phyloP scores from a whole-genome alignment of 352 stramenopile genomes.

The Globisporangium perplexum region DNA sequence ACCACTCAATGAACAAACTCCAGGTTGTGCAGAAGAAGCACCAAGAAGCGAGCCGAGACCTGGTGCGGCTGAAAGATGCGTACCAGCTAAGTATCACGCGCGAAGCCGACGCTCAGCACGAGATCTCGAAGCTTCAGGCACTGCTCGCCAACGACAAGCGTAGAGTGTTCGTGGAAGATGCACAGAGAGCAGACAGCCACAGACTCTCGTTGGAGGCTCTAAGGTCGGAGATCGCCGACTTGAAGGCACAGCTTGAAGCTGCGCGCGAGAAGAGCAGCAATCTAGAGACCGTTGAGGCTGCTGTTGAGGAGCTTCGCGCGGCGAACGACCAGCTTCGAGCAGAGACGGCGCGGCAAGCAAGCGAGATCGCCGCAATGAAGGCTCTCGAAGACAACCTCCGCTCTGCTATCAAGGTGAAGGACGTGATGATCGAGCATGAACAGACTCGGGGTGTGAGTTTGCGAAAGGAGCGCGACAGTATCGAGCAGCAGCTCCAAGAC shows the following conservation, averaged over 20 bases:
- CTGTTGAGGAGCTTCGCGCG: slow-evolving; percentile 17
- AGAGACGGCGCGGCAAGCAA: slow-evolving; percentile 22
- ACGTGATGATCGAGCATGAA: slow-evolving; percentile 68
- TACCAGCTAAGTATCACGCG: slow-evolving; percentile 46
- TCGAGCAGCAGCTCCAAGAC: slow-evolving; percentile 38
- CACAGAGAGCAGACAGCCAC: slow-evolving; percentile 33
- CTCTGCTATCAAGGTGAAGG: slow-evolving; percentile 59
- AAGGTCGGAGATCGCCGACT: slow-evolving; percentile 14
- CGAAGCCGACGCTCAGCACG: slow-evolving; percentile 31
- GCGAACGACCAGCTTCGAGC: slow-evolving; percentile 15
- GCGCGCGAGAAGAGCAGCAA: slow-evolving; percentile 18
- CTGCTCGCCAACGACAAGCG: slow-evolving; percentile 49
- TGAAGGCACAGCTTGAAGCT: slow-evolving; percentile 26
- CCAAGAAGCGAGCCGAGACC: slow-evolving; percentile 31
- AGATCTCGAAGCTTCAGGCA: slow-evolving; percentile 34
- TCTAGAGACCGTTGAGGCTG: slow-evolving; percentile 15
- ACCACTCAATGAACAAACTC: slow-evolving; percentile 35
- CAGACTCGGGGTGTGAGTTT: slow-evolving; percentile 47
- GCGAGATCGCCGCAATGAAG: slow-evolving; percentile 19
- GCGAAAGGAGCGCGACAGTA: slow-evolving; percentile 17
- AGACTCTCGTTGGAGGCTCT: slow-evolving; percentile 29
- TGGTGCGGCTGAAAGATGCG: slow-evolving; percentile 29
- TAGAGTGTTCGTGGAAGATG: slow-evolving; percentile 38
- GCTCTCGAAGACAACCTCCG: slow-evolving; percentile 48
- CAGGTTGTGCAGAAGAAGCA: slow-evolving; percentile 40